Evolutionary conservation across 495 filamentous ascomycete genomes (phyloP), one percentile per base, ranked within the genome.

Genomic region (Neohortaea acidophila): DNA sequence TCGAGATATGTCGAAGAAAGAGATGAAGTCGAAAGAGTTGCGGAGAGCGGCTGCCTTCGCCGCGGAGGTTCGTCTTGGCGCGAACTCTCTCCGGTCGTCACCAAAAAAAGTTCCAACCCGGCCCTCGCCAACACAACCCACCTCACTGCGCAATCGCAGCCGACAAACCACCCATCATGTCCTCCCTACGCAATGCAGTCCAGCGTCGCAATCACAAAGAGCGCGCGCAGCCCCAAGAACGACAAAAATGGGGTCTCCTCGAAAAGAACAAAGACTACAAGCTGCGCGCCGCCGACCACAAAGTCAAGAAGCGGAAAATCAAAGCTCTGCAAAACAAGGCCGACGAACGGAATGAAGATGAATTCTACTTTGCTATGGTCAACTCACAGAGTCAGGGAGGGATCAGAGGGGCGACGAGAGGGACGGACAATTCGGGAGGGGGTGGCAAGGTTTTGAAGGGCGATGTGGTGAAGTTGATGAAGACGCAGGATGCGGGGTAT

Each of bases 261-360:
- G 84, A 91, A 55, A 91, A 92, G 63, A 81, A 82, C 66, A 87
- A 86, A 63, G 89, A 97, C 65, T 97, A 96, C 68, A 77, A 79
- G 29, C 77, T 86, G 45, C 84, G 89, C 39, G 81, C 89, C 2
- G 71, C 72, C 56, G 85, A 94, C 66, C 84, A 80, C 71, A 84
- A 83, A 53, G 61, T 60, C 49, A 96, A 97, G 56, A 79, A 91
- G 55, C 63, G 64, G n/a, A 74, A 77, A 21, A 66, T 94, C 29
- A 77, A 79, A 54, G 68, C 72, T 2, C 73, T 97, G 13, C 69
- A 75, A 47, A 67, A 77, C 43, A 94, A 93, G 61, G 87, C 79
- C 17, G 67, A 71, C 39, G 75, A 89, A 28, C 77, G 83, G 45
- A 96, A 97, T 58, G 84, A 86, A 27, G 89, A 97, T 73, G 85